Percentiles rank a stretch among this genome's conserved stretches.
phyloP scores from a whole-genome alignment of 2,329 filamentous ascomycete genomes.

The Colletotrichum gloeosporioides region DNA sequence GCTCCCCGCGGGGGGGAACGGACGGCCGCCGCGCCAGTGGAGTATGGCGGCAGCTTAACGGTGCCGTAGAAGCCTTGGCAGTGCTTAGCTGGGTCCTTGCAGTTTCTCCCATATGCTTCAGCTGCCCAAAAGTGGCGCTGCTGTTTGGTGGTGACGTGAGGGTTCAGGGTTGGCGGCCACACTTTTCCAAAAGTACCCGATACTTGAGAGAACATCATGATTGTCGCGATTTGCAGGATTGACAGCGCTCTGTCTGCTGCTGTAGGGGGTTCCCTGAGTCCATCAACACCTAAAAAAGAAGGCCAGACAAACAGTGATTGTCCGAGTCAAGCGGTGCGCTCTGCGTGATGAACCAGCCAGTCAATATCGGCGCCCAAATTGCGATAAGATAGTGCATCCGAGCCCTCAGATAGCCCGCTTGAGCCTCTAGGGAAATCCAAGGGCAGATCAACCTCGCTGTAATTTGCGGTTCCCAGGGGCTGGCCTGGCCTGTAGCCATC shows the following conservation, averaged over 20 bases:
- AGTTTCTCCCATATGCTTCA: neutral
- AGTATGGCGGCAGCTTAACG: neutral
- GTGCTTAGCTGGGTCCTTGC: neutral
- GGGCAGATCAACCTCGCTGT: neutral
- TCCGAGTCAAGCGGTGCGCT: neutral
- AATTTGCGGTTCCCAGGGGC: neutral
- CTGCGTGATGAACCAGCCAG: neutral
- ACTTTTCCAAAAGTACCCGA: neutral
- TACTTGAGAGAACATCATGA: neutral
- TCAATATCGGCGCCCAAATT: neutral
- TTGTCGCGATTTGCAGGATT: neutral
- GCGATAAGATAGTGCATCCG: neutral
- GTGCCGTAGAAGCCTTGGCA: neutral
- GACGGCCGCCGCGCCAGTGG: neutral
- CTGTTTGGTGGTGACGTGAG: neutral
- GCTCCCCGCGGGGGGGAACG: neutral
- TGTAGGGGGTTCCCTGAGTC: neutral
- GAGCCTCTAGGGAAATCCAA: neutral
- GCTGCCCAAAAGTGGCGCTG: neutral
- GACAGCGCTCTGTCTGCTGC: neutral
- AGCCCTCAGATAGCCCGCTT: neutral
- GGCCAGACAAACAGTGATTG: neutral
- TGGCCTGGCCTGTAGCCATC: neutral
- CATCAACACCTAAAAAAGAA: neutral
- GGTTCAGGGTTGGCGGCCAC: neutral